Evolutionary conservation across 2,329 filamentous ascomycete species (phyloP).

Genomic region (Cordyceps fumosorosea): DNA sequence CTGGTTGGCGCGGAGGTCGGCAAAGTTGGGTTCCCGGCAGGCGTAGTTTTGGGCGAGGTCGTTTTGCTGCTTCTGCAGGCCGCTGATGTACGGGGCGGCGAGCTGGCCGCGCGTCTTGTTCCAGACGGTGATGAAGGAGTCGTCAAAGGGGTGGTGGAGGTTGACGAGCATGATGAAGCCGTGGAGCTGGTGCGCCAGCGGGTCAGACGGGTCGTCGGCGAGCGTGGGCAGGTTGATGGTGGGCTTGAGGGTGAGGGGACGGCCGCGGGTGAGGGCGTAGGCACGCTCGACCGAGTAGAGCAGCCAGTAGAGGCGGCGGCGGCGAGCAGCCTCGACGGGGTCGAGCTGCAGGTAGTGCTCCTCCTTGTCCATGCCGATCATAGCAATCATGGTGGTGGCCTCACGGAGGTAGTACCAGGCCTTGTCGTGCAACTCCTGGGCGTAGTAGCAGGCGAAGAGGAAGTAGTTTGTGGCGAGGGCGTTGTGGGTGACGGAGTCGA

Average conservation of each 20-base stretch:
- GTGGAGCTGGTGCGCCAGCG: slow-evolving; percentile 44
- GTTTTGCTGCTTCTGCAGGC: slow-evolving; percentile 56
- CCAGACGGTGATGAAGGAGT: slow-evolving; percentile 58
- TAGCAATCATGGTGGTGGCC: slow-evolving; percentile 62
- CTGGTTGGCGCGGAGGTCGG: slow-evolving; percentile 52
- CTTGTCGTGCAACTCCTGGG: slow-evolving; percentile 64
- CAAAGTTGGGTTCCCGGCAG: slow-evolving; percentile 46
- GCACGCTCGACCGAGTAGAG: slow-evolving; percentile 63
- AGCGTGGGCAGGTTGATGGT: slow-evolving; percentile 60
- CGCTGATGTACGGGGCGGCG: slow-evolving; percentile 48
- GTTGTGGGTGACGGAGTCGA: slow-evolving; percentile 49
- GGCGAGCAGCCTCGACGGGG: slow-evolving; percentile 53
- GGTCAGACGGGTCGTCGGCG: slow-evolving; percentile 53
- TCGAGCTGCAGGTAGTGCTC: slow-evolving; percentile 55
- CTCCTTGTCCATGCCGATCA: slow-evolving; percentile 55
- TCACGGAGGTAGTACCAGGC: slow-evolving; percentile 77
- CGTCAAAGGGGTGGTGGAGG: slow-evolving; percentile 61
- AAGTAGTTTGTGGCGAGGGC: slow-evolving; percentile 71
- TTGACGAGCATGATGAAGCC: slow-evolving; percentile 55
- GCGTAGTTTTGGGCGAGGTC: slow-evolving; percentile 48
- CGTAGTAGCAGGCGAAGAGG: slow-evolving; percentile 65
- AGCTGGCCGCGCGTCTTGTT: slow-evolving; percentile 56
- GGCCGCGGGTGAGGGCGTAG: slow-evolving; percentile 64
- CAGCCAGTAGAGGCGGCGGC: slow-evolving; percentile 66
- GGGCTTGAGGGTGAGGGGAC: slow-evolving; percentile 63